phyloP scores from a whole-genome alignment of 2,329 filamentous ascomycete species.

The Penicillium sp. region DNA sequence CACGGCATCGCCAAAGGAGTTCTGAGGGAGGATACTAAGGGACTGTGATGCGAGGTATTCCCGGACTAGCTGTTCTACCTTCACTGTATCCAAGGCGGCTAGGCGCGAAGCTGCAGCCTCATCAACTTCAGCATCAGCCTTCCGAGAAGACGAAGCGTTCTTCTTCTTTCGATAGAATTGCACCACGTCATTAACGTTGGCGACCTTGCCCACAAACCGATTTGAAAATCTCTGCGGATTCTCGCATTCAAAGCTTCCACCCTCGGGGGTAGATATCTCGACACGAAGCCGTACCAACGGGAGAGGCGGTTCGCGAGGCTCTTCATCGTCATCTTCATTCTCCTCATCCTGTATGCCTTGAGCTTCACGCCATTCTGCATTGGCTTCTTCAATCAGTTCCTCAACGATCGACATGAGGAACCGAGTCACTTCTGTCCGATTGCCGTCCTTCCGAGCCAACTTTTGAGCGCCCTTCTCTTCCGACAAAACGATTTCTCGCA shows the following conservation, averaged over 20 bases:
- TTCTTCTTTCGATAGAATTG: conserved; percentile 91
- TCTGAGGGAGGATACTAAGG: conserved; percentile 89
- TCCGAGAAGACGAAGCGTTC: conserved; percentile 53
- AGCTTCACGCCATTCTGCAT: conserved; percentile 77
- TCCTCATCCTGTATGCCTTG: conserved; percentile 65
- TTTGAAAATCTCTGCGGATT: conserved; percentile 97
- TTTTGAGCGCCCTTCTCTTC: conserved; percentile 78
- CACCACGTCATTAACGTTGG: conserved; percentile 92
- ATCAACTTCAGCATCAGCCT: conserved; percentile 64
- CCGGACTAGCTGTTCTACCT: conserved; percentile 85
- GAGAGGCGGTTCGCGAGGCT: conserved; percentile 65
- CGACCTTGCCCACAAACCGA: conserved; percentile 85
- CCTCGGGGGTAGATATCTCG: conserved; percentile 84
- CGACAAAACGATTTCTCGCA: conserved; percentile 77
- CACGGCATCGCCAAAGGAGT: conserved; percentile 90
- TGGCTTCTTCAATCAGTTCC: conserved; percentile 84
- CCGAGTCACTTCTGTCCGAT: conserved; percentile 78
- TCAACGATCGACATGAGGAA: conserved; percentile 80
- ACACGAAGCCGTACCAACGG: conserved; percentile 90
- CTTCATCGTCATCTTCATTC: conserved; percentile 59
- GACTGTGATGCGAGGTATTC: conserved; percentile 88
- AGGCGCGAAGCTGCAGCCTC: conserved; percentile 66
- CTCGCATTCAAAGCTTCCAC: conserved; percentile 85
- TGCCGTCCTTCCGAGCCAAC: conserved; percentile 80
- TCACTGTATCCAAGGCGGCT: conserved; percentile 73